Base-by-base conservation (phyloP, 371 early-diverging fungal genomes). In the Zychaea mexicana region DNA sequence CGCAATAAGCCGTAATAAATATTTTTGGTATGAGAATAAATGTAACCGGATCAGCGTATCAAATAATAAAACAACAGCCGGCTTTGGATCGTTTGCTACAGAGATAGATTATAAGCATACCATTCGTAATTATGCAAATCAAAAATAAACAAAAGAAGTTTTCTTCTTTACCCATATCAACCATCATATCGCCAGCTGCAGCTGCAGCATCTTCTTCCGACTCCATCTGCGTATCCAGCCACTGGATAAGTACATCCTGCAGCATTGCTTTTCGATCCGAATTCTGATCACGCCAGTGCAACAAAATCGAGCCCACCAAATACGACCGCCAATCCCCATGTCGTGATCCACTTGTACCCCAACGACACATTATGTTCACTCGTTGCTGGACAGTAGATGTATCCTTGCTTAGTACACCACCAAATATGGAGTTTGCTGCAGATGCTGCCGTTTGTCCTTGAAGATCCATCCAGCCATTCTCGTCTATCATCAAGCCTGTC, bases 11-110 rank as follows among this genome's bases (percentile, higher is more conserved):
- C 88, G 74, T 26, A 83, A 72, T 15, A 88, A 60, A 64, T 86
- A 90, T 12, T 82, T 79, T 52, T 85, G 85, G 46, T 87, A 86
- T 1, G 89, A 88, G 60, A 90, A 90, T 28, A 87, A 65, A 15
- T 73, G 74, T 27, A 78, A 60, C 5, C 83, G 76, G 31, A 85
- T 88, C 24, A 90, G 66, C 12, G 85, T 85, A 45, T 85, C 87
- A 69, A 83, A 90, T 15, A 90, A 57, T 10, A 71, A 73, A 2
- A 74, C 55, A 15, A 77, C 62, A 13, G 74, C 57, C 13, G 55
- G 47, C 15, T 49, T 54, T 2, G 53, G 53, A 26, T 66, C 55
- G 21, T 52, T 33, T 2, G 52, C 32, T 38, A 42, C 13, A n/a
- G 33, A 36, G 32, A 46, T 27, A 31, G 12, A 26, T 24, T 28